Conservation (phyloP, 2,329 filamentous ascomycete genomes). For the Berkeleyomyces basicola region DNA sequence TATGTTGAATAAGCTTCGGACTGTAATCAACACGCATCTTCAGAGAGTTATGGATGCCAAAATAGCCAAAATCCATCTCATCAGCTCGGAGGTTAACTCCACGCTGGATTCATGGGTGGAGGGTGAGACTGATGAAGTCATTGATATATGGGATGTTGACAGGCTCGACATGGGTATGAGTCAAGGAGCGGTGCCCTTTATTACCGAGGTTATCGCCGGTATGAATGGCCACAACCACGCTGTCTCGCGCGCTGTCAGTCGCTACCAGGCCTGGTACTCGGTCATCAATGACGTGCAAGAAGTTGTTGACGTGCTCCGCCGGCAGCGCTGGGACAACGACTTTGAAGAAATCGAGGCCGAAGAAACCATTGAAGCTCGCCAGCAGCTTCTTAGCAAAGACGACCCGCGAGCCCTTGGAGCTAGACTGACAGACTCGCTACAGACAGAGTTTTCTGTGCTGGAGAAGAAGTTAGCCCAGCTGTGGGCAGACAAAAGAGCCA, state of each 20-base stretch:
- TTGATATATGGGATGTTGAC: slow-evolving; percentile 47
- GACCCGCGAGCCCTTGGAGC: slow-evolving; percentile 50
- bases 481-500: slow-evolving; percentile 30
- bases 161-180: slow-evolving; percentile 47
- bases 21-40: slow-evolving; percentile 52
- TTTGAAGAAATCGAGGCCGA: slow-evolving; percentile 60
- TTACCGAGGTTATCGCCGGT: slow-evolving; percentile 49
- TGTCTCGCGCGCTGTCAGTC: slow-evolving; percentile 42
- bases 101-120: slow-evolving; percentile 44
- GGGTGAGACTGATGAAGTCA: slow-evolving; percentile 31
- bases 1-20: slow-evolving; percentile 52
- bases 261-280: slow-evolving; percentile 58
- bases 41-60: slow-evolving; percentile 45
- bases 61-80: slow-evolving; percentile 44
- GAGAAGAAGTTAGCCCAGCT: slow-evolving; percentile 36
- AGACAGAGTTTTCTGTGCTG: slow-evolving; percentile 40
- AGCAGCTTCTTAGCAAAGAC: slow-evolving; percentile 52
- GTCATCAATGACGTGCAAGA: slow-evolving; percentile 50
- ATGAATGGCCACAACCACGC: slow-evolving; percentile 56
- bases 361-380: slow-evolving; percentile 47
- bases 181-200: slow-evolving; percentile 49
- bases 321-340: slow-evolving; percentile 60
- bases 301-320: slow-evolving; percentile 47
- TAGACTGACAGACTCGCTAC: slow-evolving; percentile 38
- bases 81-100: slow-evolving; percentile 47